These are phyloP conservation scores for Diddensiella transvaalensis DNA, from an alignment of 805 yeast species.

Conservation along the genomic window DNA sequence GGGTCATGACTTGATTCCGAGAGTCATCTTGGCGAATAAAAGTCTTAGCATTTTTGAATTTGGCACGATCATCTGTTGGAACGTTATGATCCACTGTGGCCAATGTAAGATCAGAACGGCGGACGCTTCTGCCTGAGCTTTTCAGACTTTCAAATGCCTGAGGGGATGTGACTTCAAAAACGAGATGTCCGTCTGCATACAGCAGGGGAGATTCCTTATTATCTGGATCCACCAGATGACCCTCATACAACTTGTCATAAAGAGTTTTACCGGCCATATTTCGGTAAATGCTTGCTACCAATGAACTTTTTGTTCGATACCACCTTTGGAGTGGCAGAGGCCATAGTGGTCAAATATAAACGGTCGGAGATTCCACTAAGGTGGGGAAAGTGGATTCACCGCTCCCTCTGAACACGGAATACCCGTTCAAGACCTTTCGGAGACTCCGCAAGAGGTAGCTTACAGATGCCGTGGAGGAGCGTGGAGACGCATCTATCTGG, in stretches of 20 bases:
- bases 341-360: too few species aligned
- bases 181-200: slow-evolving; percentile 93
- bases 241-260: slow-evolving; percentile 93
- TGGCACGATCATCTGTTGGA: slow-evolving; percentile 80
- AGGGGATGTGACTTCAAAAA: slow-evolving; percentile 97
- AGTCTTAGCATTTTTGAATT: slow-evolving; percentile 64
- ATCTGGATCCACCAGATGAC: slow-evolving; percentile 86
- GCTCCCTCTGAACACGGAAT: too few species aligned
- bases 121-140: slow-evolving; percentile 79
- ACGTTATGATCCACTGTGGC: slow-evolving; percentile 96
- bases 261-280: slow-evolving; percentile 49
- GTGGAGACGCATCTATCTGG: too few species aligned
- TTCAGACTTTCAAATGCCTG: slow-evolving; percentile 95
- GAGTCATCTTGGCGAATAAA: slow-evolving; percentile 90
- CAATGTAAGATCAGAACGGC: slow-evolving; percentile 85
- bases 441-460: too few species aligned
- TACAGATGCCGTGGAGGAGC: too few species aligned
- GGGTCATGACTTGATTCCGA: slow-evolving; percentile 82
- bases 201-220: slow-evolving; percentile 74
- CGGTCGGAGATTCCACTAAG: too few species aligned
- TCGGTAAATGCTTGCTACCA: too few species aligned
- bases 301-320: too few species aligned
- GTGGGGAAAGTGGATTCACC: too few species aligned
- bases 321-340: too few species aligned
- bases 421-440: too few species aligned